Percentiles rank a stretch among this genome's conserved stretches.
Conservation (phyloP, 2,329 filamentous ascomycete genomes). For the Fusarium udum region DNA sequence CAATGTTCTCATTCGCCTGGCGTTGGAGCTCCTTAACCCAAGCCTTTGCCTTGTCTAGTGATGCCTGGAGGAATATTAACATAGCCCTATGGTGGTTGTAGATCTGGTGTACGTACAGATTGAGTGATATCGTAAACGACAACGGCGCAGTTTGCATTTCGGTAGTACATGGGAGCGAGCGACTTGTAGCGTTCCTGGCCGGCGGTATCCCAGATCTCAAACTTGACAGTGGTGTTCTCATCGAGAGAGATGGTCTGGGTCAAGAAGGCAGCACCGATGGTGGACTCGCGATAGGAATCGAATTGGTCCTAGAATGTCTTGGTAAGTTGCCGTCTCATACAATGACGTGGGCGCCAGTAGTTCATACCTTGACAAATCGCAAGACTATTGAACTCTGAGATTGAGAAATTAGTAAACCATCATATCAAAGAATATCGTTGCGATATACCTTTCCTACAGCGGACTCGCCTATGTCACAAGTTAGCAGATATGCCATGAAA, state of each 20-base stretch:
- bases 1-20: conserved; percentile 99
- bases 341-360: background rate
- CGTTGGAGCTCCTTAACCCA: conserved; percentile 99
- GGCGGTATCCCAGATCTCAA: conserved; percentile 99
- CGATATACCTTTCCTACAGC: conserved; percentile 91
- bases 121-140: conserved; percentile 99
- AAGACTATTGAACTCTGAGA: conserved; percentile 92
- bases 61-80: conserved; percentile 64
- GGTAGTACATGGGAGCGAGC: conserved; percentile 98
- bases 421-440: background rate
- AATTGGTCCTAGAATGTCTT: conserved; percentile 84
- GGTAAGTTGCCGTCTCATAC: conserved; percentile 10
- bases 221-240: conserved; percentile 98
- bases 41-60: conserved; percentile 97
- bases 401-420: conserved; percentile 32
- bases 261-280: conserved; percentile 97
- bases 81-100: background rate
- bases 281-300: conserved; percentile 95
- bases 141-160: conserved; percentile 98
- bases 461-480: conserved; percentile 79
- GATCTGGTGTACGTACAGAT: conserved; percentile 72
- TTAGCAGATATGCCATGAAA: conserved; percentile 48
- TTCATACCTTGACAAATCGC: conserved; percentile 90
- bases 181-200: conserved; percentile 99
- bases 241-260: conserved; percentile 99